Conservation (phyloP, 2,329 filamentous ascomycete species). For the Alternaria arborescens region DNA sequence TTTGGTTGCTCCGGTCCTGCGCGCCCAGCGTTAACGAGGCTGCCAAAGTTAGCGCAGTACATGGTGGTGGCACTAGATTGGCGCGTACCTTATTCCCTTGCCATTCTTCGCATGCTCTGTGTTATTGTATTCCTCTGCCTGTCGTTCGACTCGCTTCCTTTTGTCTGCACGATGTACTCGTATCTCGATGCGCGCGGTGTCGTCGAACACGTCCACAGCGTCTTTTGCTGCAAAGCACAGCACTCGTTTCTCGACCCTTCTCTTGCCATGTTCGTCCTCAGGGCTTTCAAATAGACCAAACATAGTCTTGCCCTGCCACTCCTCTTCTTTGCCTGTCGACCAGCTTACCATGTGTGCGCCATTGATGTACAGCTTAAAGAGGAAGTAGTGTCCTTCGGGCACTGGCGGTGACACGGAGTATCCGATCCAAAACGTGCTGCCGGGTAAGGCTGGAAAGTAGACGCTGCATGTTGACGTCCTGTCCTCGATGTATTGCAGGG, state of each 20-base stretch:
- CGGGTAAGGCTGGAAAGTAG: conserved; percentile 47
- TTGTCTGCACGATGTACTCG: conserved; percentile 53
- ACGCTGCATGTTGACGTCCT: conserved; percentile 44
- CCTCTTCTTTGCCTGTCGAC: conserved; percentile 54
- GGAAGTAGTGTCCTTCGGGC: conserved; percentile 46
- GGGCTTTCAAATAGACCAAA: conserved; percentile 54
- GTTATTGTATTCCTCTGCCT: conserved; percentile 34
- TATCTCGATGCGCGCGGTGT: conserved; percentile 52
- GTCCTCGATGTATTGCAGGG: conserved; percentile 29
- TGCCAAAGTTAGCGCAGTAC: conserved; percentile 30
- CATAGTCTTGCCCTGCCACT: conserved; percentile 56
- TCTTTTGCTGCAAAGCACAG: conserved; percentile 49
- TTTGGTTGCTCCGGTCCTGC: conserved; percentile 52
- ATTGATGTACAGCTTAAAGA: conserved; percentile 59
- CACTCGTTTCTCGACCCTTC: conserved; percentile 52
- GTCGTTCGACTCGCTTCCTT: conserved; percentile 49
- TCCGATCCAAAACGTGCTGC: conserved; percentile 56
- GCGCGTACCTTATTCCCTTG: conserved; percentile 44
- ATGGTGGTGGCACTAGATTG: background rate
- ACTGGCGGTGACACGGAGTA: conserved; percentile 48
- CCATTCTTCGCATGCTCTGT: conserved; percentile 29
- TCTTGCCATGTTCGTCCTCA: conserved; percentile 38
- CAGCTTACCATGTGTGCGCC: conserved; percentile 53
- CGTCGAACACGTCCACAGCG: conserved; percentile 27
- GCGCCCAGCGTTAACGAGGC: conserved; percentile 50